These are phyloP conservation scores for Hypoxylon crocopeplum DNA, from an alignment of 495 filamentous ascomycete species.

Conservation along the genomic window DNA sequence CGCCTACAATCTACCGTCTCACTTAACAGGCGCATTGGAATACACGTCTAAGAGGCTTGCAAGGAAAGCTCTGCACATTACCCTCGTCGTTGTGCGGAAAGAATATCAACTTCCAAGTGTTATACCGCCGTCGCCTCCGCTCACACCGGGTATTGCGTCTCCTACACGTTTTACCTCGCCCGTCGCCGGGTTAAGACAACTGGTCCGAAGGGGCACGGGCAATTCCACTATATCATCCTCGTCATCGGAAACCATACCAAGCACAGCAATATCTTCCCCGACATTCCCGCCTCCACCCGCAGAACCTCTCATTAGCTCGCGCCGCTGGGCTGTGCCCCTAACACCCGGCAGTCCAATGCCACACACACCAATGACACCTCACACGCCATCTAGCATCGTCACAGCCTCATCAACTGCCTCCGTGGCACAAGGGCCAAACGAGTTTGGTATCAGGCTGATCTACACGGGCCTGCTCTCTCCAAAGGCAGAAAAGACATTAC, in stretches of 20 bases:
- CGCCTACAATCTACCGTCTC: conserved; percentile 52
- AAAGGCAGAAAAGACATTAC: conserved; percentile 48
- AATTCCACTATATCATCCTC: conserved; percentile 31
- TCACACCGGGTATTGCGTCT: conserved; percentile 35
- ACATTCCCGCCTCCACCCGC: conserved; percentile 51
- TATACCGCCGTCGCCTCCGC: conserved; percentile 35
- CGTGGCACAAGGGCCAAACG: conserved; percentile 33
- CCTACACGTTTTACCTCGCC: conserved; percentile 43
- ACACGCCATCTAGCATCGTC: conserved; percentile 49
- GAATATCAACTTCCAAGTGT: conserved; percentile 54
- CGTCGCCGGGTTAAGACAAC: conserved; percentile 46
- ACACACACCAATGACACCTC: conserved; percentile 50
- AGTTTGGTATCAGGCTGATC: conserved; percentile 50
- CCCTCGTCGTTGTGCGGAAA: conserved; percentile 56
- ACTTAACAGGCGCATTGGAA: conserved; percentile 53
- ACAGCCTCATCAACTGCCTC: conserved; percentile 42
- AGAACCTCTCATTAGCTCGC: conserved; percentile 31
- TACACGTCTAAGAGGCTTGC: conserved; percentile 59
- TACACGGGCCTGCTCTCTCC: conserved; percentile 42
- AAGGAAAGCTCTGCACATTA: conserved; percentile 54
- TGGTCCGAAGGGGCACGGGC: conserved; percentile 46
- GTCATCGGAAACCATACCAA: conserved; percentile 47
- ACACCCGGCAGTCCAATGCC: conserved; percentile 37
- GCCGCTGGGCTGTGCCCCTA: conserved; percentile 35
- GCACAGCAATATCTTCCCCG: conserved; percentile 48